Evolutionary conservation across 768 basidiomycete species (phyloP).

Genomic region (Podaxis pistillaris): DNA sequence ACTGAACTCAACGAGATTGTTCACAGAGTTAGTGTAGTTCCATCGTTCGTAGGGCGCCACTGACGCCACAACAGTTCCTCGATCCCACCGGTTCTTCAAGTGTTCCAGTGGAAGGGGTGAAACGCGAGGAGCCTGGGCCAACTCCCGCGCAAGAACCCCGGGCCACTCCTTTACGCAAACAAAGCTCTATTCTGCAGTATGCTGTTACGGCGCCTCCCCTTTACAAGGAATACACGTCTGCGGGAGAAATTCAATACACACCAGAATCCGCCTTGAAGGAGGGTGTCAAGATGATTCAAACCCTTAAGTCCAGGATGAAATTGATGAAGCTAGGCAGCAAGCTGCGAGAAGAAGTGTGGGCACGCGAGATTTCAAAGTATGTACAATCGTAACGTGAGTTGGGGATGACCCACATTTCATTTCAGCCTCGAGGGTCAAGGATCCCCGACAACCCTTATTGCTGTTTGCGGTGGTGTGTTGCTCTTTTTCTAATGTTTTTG

Average conservation of each 20-base stretch:
- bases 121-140: conserved; percentile 1
- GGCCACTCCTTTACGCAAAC: background rate
- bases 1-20: background rate
- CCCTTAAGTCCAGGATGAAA: conserved; percentile 41
- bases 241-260: conserved; percentile 42
- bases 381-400: conserved; percentile 13
- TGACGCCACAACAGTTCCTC: background rate
- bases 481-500: background rate
- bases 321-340: conserved; percentile 51
- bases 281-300: conserved; percentile 52
- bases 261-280: conserved; percentile 51
- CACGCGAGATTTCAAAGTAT: conserved; percentile 49
- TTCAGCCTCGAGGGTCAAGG: conserved; percentile 47
- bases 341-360: conserved; percentile 58
- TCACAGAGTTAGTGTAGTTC: background rate
- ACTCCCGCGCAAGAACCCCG: background rate
- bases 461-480: conserved; percentile 58
- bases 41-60: background rate
- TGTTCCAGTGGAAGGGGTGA: background rate
- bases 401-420: conserved; percentile 2
- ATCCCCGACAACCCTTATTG: conserved; percentile 56
- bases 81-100: background rate
- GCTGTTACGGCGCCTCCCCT: conserved; percentile 18
- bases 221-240: conserved; percentile 37
- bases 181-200: conserved; percentile 14